phyloP scores from a whole-genome alignment of 179 eudicot genomes.

The Spinacia oleracea region DNA sequence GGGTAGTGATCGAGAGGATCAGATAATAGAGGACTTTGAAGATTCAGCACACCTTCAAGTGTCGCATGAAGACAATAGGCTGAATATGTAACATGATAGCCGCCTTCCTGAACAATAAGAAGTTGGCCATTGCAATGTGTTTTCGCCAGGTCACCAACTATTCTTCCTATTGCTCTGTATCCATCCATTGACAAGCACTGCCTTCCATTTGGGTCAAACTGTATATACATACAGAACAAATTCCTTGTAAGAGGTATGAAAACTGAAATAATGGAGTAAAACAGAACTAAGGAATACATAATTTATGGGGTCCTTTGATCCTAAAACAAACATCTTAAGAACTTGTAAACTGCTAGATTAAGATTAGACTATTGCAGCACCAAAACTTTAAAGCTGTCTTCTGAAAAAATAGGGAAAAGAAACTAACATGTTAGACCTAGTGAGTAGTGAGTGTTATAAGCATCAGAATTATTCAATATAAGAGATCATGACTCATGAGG shows the following conservation, averaged over 20 bases:
- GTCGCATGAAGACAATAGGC: conserved; percentile 94
- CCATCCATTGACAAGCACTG: conserved; percentile 97
- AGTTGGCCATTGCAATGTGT: conserved; percentile 58
- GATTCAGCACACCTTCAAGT: conserved; percentile 73
- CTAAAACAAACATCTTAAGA: neutral
- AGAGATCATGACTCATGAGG: no score
- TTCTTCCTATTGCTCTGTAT: conserved; percentile 56
- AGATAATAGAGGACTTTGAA: conserved; percentile 50
- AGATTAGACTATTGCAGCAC: neutral
- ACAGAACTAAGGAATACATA: neutral
- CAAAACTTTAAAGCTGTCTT: no score
- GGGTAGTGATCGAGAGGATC: conserved; percentile 87
- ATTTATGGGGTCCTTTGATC: neutral
- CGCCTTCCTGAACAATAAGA: conserved; percentile 92
- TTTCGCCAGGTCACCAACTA: conserved; percentile 61
- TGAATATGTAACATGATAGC: conserved; percentile 86
- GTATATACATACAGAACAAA: neutral
- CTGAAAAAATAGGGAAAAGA: no score
- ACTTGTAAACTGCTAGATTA: neutral
- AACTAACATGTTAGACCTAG: no score
- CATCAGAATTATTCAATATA: no score
- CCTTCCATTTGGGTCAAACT: conserved; percentile 99
- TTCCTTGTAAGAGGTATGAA: neutral
- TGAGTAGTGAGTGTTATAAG: no score
- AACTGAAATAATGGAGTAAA: neutral